Percentiles rank a stretch among this genome's conserved stretches.
phyloP scores from a whole-genome alignment of 139 green algal species.

The Closterium sp. region DNA sequence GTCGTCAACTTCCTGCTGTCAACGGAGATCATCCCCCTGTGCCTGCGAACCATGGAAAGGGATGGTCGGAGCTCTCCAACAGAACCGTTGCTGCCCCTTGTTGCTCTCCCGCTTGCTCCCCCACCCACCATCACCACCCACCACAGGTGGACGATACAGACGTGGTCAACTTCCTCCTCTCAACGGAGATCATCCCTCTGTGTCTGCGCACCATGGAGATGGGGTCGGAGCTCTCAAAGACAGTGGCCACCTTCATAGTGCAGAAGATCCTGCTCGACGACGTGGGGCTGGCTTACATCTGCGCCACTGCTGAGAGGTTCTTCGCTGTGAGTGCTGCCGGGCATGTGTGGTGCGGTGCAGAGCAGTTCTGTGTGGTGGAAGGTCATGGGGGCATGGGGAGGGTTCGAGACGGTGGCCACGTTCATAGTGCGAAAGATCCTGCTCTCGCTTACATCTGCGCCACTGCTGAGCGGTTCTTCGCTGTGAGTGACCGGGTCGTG shows the following conservation, averaged over 20 bases:
- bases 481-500: too few species aligned
- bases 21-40: slow-evolving; percentile 99
- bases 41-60: slow-evolving; percentile 98
- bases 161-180: slow-evolving; percentile 99
- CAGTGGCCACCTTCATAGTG: slow-evolving; percentile 98
- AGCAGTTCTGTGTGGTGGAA: too few species aligned
- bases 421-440: too few species aligned
- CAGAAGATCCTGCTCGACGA: slow-evolving; percentile 98
- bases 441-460: too few species aligned
- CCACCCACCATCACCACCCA: too few species aligned
- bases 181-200: slow-evolving; percentile 98
- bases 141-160: slow-evolving; percentile 95
- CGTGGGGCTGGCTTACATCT: slow-evolving; percentile 95
- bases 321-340: slow-evolving; percentile 76
- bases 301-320: slow-evolving; percentile 96
- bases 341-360: too few species aligned
- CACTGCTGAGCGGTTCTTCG: too few species aligned
- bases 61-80: slow-evolving; percentile 97
- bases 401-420: too few species aligned
- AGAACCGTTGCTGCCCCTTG: too few species aligned
- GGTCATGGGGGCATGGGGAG: too few species aligned
- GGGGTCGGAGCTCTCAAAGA: slow-evolving; percentile 97
- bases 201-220: slow-evolving; percentile 99
- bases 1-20: slow-evolving; percentile 99
- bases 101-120: background rate